Evolutionary conservation across 768 basidiomycete genomes (phyloP).

Genomic region (Rhodotorula taiwanensis): DNA sequence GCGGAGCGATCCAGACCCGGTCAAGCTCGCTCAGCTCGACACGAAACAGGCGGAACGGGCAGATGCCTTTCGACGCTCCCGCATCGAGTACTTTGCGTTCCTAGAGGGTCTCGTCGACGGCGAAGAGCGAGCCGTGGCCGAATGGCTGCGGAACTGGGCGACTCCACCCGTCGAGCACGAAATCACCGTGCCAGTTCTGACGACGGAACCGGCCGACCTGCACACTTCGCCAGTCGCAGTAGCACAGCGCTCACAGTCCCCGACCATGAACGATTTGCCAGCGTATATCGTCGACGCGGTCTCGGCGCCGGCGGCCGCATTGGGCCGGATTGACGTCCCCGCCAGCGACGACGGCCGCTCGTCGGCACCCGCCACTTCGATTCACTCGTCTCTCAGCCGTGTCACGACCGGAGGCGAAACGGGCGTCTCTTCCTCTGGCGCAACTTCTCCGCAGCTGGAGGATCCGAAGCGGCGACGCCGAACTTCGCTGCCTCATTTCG

Average conservation of each 20-base stretch:
- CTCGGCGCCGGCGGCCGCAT: background rate
- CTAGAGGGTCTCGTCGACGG: slow-evolving; percentile 29
- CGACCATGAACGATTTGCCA: background rate
- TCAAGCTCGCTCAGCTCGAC: slow-evolving; percentile 21
- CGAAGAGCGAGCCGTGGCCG: slow-evolving; percentile 29
- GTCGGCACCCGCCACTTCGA: background rate
- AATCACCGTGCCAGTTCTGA: background rate
- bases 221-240: too few relatives aligned
- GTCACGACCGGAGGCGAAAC: background rate
- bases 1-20: slow-evolving; percentile 3
- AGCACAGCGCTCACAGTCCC: too few relatives aligned
- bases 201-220: background rate
- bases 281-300: background rate
- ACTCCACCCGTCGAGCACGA: background rate
- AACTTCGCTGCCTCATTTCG: background rate
- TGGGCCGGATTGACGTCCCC: too few relatives aligned
- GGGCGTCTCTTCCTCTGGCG: too few relatives aligned
- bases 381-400: background rate
- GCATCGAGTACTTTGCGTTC: slow-evolving; percentile 35
- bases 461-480: background rate
- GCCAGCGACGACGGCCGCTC: slow-evolving; percentile 3
- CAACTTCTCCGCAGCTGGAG: background rate
- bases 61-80: slow-evolving; percentile 11
- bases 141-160: slow-evolving; percentile 27
- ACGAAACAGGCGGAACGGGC: slow-evolving; percentile 30